These are phyloP conservation scores for Amaranthus palmeri DNA, from an alignment of 148 eudicot genomes.

Conservation along the genomic window DNA sequence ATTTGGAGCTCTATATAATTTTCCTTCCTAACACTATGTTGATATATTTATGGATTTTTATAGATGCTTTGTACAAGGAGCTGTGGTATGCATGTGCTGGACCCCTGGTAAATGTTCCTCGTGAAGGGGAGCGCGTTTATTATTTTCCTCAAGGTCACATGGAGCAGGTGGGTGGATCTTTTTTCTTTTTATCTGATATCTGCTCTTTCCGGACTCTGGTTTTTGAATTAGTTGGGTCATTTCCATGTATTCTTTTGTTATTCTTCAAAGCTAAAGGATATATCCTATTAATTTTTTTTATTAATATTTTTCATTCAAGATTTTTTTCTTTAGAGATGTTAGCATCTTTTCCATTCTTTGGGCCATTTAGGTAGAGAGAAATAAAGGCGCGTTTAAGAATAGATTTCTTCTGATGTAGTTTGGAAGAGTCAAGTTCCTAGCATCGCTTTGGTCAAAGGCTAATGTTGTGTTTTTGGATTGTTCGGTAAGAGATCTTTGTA, in stretches of 20 bases:
- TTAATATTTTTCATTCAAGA: no score
- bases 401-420: no score
- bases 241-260: not conserved
- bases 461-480: not conserved
- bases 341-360: no score
- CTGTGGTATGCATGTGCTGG: constrained; percentile 99
- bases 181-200: not conserved
- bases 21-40: not conserved
- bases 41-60: constrained; percentile 19
- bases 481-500: no score
- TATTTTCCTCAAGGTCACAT: constrained; percentile 97
- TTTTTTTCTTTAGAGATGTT: no score
- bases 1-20: not conserved
- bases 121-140: constrained; percentile 80
- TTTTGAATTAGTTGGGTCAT: not conserved
- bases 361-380: no score
- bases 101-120: constrained; percentile 82
- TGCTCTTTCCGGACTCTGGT: not conserved
- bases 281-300: not conserved
- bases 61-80: constrained; percentile 70
- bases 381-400: no score
- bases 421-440: no score
- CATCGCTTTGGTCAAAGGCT: no score
- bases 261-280: not conserved
- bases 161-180: constrained; percentile 67